These are phyloP conservation scores for Trichosporon ovoides DNA, from an alignment of 1,284 basidiomycete species.

Conservation along the genomic window DNA sequence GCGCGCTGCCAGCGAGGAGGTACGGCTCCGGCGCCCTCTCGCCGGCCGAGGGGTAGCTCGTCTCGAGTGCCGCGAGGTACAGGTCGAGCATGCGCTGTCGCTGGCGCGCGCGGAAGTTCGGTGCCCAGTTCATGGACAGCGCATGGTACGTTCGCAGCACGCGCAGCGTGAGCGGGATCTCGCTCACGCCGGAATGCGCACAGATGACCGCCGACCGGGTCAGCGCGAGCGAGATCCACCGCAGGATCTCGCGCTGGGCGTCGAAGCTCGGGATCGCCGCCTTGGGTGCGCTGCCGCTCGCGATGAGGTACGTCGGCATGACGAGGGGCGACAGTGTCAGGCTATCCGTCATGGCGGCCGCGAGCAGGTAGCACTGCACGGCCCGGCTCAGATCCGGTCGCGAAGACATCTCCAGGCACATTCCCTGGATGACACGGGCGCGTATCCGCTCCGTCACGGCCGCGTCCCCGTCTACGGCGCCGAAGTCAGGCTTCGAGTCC, in stretches of 20 bases:
- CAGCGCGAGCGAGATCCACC: constrained; percentile 41
- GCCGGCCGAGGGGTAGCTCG: constrained; percentile 46
- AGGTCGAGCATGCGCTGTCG: constrained; percentile 64
- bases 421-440: constrained; percentile 47
- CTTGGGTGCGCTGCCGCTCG: constrained; percentile 12
- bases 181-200: constrained; percentile 31
- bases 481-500: constrained; percentile 36
- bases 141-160: constrained; percentile 62
- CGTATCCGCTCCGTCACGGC: constrained; percentile 48
- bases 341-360: constrained; percentile 23
- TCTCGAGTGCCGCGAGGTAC: constrained; percentile 64
- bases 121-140: constrained; percentile 63
- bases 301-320: constrained; percentile 27
- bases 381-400: constrained; percentile 25
- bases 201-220: constrained; percentile 49
- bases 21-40: constrained; percentile 19
- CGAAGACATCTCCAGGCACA: constrained; percentile 28
- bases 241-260: constrained; percentile 40
- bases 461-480: constrained; percentile 44
- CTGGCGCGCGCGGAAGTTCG: constrained; percentile 65
- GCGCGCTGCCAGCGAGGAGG: constrained; percentile 20
- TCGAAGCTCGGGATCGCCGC: constrained; percentile 24
- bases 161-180: constrained; percentile 49
- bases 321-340: constrained; percentile 21
- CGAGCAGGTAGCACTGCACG: constrained; percentile 31